A percentile compares a stretch with the other conserved stretches of the same genome.
These are phyloP conservation scores for Stagonosporopsis rhizophila DNA, from an alignment of 2,329 filamentous ascomycete genomes.

Conservation along the genomic window DNA sequence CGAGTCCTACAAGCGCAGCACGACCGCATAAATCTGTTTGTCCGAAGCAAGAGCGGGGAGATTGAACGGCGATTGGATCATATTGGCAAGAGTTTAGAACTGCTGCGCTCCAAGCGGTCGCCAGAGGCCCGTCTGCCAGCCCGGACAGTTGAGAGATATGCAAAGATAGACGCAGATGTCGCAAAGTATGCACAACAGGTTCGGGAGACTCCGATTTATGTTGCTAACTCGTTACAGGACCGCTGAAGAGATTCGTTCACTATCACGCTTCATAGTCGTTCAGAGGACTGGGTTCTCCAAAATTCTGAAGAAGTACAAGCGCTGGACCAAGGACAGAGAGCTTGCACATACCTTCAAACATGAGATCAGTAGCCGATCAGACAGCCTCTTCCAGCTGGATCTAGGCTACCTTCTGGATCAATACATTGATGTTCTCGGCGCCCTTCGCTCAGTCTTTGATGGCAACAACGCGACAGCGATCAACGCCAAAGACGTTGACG, in stretches of 20 bases:
- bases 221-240: conserved; percentile 54
- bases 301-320: conserved; percentile 85
- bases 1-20: conserved; percentile 75
- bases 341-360: conserved; percentile 71
- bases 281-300: conserved; percentile 81
- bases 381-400: conserved; percentile 75
- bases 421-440: conserved; percentile 56
- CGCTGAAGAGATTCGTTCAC: conserved; percentile 72
- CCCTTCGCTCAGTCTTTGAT: conserved; percentile 55
- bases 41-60: conserved; percentile 80
- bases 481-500: conserved; percentile 22
- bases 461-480: conserved; percentile 28
- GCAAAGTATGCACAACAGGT: conserved; percentile 45
- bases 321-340: conserved; percentile 78
- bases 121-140: conserved; percentile 47
- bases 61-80: conserved; percentile 69
- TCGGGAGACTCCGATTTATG: no score
- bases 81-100: conserved; percentile 50
- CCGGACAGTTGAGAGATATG: conserved; percentile 58
- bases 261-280: conserved; percentile 75
- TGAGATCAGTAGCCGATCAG: conserved; percentile 69
- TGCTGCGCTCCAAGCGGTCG: conserved; percentile 36
- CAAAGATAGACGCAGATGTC: conserved; percentile 59
- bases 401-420: conserved; percentile 61
- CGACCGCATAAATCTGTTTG: conserved; percentile 78